Percentiles rank a stretch among this genome's conserved stretches.
Conservation (phyloP, 2,329 filamentous ascomycete species). For the Piedraia hortae region DNA sequence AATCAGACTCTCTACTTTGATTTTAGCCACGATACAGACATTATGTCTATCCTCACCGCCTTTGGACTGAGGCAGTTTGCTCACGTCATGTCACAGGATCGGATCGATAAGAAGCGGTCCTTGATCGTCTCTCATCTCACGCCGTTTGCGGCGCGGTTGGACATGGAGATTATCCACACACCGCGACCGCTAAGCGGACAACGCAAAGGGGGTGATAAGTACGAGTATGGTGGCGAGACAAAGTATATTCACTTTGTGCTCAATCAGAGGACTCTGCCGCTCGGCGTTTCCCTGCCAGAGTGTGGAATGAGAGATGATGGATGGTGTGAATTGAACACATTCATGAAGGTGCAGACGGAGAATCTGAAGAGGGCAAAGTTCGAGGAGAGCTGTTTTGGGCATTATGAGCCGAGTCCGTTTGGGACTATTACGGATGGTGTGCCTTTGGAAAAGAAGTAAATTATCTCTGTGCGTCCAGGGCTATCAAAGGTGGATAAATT, state of each 20-base stretch:
- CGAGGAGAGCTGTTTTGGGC: constrained; percentile 36
- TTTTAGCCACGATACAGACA: constrained; percentile 43
- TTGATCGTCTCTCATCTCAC: constrained; percentile 40
- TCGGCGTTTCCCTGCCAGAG: constrained; percentile 35
- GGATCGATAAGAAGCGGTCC: constrained; percentile 27
- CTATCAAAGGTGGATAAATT: too few relatives aligned
- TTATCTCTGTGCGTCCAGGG: too few relatives aligned
- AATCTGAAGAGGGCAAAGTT: constrained; percentile 31
- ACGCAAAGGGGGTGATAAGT: constrained; percentile 20
- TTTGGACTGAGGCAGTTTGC: constrained; percentile 46
- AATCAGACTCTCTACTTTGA: constrained; percentile 51
- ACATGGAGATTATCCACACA: constrained; percentile 45
- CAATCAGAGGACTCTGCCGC: constrained; percentile 38
- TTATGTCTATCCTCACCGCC: constrained; percentile 36
- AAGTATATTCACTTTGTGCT: constrained; percentile 48
- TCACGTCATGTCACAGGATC: constrained; percentile 26
- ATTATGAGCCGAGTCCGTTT: constrained; percentile 23
- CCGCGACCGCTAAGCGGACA: constrained; percentile 32
- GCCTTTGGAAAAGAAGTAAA: constrained; percentile 11
- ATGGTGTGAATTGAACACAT: constrained; percentile 48
- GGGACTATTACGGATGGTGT: constrained; percentile 24
- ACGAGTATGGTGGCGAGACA: constrained; percentile 20
- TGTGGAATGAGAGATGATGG: constrained; percentile 42
- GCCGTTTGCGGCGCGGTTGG: constrained; percentile 43
- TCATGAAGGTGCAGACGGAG: constrained; percentile 32